Evolutionary conservation across 2,329 filamentous ascomycete genomes (phyloP), one percentile per base, ranked within the genome.

Genomic region (Aspergillus pseudoviridinutans): DNA sequence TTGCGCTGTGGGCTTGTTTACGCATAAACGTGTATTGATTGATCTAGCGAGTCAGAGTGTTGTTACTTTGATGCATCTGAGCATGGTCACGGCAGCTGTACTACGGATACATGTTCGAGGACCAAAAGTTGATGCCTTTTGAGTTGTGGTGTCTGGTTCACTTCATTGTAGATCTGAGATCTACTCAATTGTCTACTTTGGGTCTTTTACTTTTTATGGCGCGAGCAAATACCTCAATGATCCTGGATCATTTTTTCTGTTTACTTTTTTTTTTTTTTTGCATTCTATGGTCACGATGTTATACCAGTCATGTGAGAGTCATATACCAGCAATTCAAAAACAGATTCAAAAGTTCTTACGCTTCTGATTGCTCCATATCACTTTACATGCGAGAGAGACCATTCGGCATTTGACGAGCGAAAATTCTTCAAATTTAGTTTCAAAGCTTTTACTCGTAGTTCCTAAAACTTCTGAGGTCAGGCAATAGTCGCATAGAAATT

Each of bases 81-180:
- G 41, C 22, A 12, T 44, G 41, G 41, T 22, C 41, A 44, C 41
- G n/a, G 22, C n/a, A 20, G 41, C 32, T 7, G 32, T 35, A 35
- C 32, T 38, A 38, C 17, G 32, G 32, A 38, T 38, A 38, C 32
- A 38, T 38, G 14, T 38, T 38, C 32, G 32, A 38, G 55, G 55
- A 53, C 56, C 27, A 60, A 63, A 64, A 65, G 58, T 60, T 57
- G 62, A 64, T 60, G 61, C 42, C 42, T 20, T 14, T 54, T 41
- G 56, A 60, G 50, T 56, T 47, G 29, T 53, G 32, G 52, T 47
- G 56, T 58, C 47, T 46, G 42, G 42, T 10, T 24, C 12, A 20
- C 3, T 24, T 46, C 44, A 25, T 27, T 24, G 22, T 47, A 24
- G 44, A 24, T 47, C 32, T 27, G 44, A 47, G 44, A 47, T 25